Evolutionary conservation across 2,329 filamentous ascomycete genomes (phyloP).

Genomic region (Fusarium sp.): DNA sequence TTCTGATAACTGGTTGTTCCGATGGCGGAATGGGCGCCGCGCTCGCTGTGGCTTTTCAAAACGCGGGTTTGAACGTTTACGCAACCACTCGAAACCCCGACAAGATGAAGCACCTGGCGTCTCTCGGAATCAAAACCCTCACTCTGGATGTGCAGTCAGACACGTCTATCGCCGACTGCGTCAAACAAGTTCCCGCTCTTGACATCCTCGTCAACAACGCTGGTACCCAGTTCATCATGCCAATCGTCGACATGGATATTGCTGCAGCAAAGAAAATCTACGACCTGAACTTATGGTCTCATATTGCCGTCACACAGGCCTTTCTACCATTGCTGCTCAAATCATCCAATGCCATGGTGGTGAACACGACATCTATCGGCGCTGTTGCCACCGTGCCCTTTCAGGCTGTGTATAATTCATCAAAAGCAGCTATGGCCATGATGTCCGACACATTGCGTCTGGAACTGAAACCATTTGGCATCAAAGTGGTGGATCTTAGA

Average conservation of each 20-base stretch:
- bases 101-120: neutral
- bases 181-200: neutral
- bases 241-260: conserved; percentile 4
- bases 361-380: conserved; percentile 39
- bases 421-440: conserved; percentile 39
- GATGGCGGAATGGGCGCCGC: neutral
- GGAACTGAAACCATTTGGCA: conserved; percentile 44
- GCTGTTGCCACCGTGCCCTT: conserved; percentile 7
- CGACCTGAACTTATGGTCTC: conserved; percentile 56
- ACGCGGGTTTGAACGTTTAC: neutral
- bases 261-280: conserved; percentile 45
- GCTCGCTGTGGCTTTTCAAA: neutral
- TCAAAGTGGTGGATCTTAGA: conserved; percentile 29
- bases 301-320: conserved; percentile 50
- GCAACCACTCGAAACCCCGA: neutral
- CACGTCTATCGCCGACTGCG: conserved; percentile 37
- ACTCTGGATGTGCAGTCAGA: conserved; percentile 6
- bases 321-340: conserved; percentile 48
- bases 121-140: neutral
- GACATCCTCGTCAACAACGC: conserved; percentile 25
- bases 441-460: conserved; percentile 42
- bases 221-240: conserved; percentile 10
- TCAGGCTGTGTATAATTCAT: conserved; percentile 39
- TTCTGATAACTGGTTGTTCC: neutral
- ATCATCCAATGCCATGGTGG: conserved; percentile 36